A percentile compares a stretch with the other conserved stretches of the same genome.
These are phyloP conservation scores for Stenogyne calaminthoides DNA, from an alignment of 305 asterid genomes.

Conservation along the genomic window DNA sequence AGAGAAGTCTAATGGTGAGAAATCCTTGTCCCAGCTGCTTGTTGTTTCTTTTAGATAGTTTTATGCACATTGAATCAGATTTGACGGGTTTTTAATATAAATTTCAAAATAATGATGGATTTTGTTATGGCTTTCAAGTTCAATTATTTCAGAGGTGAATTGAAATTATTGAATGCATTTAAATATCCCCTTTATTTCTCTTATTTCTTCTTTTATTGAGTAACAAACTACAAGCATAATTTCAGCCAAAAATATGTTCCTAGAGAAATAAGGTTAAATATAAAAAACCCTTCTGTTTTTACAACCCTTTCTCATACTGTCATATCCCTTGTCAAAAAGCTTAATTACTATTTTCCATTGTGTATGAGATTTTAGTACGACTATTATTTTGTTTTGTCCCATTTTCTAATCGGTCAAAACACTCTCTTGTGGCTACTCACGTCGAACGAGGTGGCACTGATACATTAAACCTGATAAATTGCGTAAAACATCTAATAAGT, in stretches of 20 bases:
- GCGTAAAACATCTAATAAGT: background rate
- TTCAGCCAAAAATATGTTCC: background rate
- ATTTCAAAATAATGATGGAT: background rate
- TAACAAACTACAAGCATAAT: background rate
- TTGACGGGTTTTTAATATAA: background rate
- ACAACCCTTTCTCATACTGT: background rate
- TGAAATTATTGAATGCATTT: background rate
- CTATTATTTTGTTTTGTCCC: slow-evolving; percentile 1
- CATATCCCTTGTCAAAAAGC: background rate
- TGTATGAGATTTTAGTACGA: background rate
- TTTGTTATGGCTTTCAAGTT: slow-evolving; percentile 3
- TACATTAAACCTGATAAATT: background rate
- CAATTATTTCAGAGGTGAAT: slow-evolving; percentile 3
- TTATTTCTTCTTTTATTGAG: background rate
- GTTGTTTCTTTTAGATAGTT: slow-evolving; percentile 11
- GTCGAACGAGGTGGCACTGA: background rate
- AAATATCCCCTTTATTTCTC: background rate
- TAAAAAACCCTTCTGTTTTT: background rate
- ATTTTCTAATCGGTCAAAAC: background rate
- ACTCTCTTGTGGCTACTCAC: background rate
- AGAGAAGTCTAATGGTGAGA: slow-evolving; percentile 79
- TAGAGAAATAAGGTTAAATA: background rate
- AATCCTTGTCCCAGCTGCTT: slow-evolving; percentile 23
- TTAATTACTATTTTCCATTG: background rate
- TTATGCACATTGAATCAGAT: background rate